Conservation (phyloP, 768 basidiomycete species). For the Serpula lacrymans region DNA sequence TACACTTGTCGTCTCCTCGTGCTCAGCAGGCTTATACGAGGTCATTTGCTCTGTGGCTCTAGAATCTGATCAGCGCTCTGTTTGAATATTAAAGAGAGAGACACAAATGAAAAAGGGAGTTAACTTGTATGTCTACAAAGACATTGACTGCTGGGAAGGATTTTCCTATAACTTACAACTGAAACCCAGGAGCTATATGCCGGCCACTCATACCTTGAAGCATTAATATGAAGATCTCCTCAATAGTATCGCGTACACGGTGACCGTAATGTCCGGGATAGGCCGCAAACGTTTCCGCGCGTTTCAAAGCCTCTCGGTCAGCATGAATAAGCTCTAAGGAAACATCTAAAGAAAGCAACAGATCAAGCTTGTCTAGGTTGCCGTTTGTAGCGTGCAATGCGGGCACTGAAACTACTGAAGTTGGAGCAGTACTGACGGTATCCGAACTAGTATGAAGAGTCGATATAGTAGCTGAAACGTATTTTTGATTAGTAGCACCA, state of each 20-base stretch:
- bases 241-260: constrained; percentile 87
- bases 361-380: constrained; percentile 62
- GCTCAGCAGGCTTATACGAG: constrained; percentile 85
- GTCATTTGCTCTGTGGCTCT: constrained; percentile 91
- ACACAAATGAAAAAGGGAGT: neutral
- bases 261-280: constrained; percentile 88
- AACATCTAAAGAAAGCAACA: constrained; percentile 87
- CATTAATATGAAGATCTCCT: constrained; percentile 88
- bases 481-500: no score
- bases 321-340: constrained; percentile 92
- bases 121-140: neutral
- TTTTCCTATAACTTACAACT: constrained; percentile 51
- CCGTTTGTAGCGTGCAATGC: constrained; percentile 4
- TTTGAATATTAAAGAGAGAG: constrained; percentile 2
- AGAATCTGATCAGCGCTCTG: constrained; percentile 1
- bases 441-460: no score
- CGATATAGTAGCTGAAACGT: no score
- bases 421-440: constrained; percentile 13
- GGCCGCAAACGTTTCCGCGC: constrained; percentile 83
- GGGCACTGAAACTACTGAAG: constrained; percentile 10
- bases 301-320: constrained; percentile 86
- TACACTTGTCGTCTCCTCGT: constrained; percentile 75
- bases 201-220: constrained; percentile 72
- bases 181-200: constrained; percentile 81
- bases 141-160: neutral